A percentile compares a stretch with the other conserved stretches of the same genome.
These are phyloP conservation scores for Xylaria flabelliformis DNA, from an alignment of 495 filamentous ascomycete species.

Conservation along the genomic window DNA sequence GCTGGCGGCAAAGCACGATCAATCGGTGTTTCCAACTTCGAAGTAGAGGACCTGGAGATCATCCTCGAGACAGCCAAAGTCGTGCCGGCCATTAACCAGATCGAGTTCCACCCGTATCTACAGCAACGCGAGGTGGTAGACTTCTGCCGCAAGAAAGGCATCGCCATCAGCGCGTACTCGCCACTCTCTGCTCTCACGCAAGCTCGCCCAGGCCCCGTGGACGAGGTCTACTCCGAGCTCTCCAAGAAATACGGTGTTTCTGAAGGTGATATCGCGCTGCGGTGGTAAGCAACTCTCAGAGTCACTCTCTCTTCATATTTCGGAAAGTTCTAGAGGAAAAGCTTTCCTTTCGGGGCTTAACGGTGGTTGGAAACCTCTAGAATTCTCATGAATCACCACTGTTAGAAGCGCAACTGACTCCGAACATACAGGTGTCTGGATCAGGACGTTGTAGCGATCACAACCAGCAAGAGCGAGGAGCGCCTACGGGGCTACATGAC, in stretches of 20 bases:
- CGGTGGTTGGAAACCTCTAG: neutral
- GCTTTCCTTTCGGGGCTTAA: neutral
- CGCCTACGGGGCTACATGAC: slow-evolving; percentile 69
- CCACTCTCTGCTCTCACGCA: slow-evolving; percentile 69
- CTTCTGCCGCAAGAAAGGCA: slow-evolving; percentile 69
- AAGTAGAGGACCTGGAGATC: slow-evolving; percentile 69
- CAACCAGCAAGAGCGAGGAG: slow-evolving; percentile 76
- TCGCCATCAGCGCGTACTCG: slow-evolving; percentile 72
- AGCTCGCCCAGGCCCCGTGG: slow-evolving; percentile 68
- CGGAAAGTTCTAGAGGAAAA: neutral
- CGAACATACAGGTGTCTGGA: slow-evolving; percentile 56
- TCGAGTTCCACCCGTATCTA: slow-evolving; percentile 86
- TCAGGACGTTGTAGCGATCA: slow-evolving; percentile 74
- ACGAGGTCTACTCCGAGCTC: slow-evolving; percentile 63
- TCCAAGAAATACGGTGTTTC: slow-evolving; percentile 79
- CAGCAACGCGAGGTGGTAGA: slow-evolving; percentile 72
- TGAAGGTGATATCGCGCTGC: slow-evolving; percentile 68
- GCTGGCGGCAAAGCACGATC: slow-evolving; percentile 71
- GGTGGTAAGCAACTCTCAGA: slow-evolving; percentile 60
- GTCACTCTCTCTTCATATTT: neutral
- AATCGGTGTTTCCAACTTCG: slow-evolving; percentile 86
- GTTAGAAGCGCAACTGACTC: too few relatives aligned
- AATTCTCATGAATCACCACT: too few relatives aligned
- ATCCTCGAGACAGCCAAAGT: slow-evolving; percentile 68
- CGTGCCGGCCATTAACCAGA: slow-evolving; percentile 79